Conservation (phyloP, 2,329 filamentous ascomycete species). For the Byssoonygena ceratinophila region DNA sequence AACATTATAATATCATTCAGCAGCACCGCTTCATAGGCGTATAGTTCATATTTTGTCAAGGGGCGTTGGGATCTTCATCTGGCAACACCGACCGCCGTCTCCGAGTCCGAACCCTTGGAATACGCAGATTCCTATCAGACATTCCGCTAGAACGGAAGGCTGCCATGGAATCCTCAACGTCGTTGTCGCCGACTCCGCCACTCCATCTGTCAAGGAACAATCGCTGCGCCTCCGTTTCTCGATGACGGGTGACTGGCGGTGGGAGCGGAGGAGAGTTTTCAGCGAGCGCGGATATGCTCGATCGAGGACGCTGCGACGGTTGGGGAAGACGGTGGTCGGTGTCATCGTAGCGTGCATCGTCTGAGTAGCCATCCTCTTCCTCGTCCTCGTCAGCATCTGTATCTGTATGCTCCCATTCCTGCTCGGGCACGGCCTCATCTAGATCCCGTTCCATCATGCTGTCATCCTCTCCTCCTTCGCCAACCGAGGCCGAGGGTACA, state of each 20-base stretch:
- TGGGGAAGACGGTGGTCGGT: constrained; percentile 2
- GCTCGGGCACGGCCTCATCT: constrained; percentile 24
- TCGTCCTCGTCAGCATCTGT: constrained; percentile 47
- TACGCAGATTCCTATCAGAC: constrained; percentile 21
- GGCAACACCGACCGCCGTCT: constrained; percentile 4
- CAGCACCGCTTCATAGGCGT: no score
- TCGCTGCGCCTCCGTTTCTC: constrained; percentile 33
- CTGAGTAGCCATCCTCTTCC: not conserved
- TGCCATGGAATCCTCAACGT: constrained; percentile 9
- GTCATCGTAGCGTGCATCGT: constrained; percentile 1
- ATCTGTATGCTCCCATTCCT: constrained; percentile 66
- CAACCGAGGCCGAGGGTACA: constrained; percentile 25
- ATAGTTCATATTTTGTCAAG: no score
- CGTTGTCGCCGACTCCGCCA: constrained; percentile 25
- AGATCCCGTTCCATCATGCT: constrained; percentile 16
- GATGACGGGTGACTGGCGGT: constrained; percentile 17
- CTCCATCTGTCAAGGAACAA: constrained; percentile 33
- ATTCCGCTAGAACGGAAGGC: constrained; percentile 27
- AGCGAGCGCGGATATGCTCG: constrained; percentile 18
- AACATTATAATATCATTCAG: no score
- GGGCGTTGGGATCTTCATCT: not conserved
- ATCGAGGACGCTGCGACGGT: constrained; percentile 6
- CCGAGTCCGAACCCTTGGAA: constrained; percentile 11
- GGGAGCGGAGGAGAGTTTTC: constrained; percentile 24
- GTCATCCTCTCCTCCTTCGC: constrained; percentile 29